Evolutionary conservation across 331 rosid genomes (phyloP), one percentile per base, ranked within the genome.

Genomic region (Spiraea crenata): DNA sequence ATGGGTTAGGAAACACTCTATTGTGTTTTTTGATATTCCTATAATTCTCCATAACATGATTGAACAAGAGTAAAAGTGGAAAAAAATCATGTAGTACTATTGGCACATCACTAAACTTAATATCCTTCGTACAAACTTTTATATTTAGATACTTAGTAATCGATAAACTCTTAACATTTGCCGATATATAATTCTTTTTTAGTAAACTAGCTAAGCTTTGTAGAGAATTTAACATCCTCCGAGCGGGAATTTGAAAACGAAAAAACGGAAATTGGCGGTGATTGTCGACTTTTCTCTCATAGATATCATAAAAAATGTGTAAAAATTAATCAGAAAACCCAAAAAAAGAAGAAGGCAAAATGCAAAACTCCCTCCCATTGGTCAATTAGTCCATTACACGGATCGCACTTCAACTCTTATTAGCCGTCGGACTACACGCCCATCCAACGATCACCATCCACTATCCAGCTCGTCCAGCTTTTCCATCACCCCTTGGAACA

Each of bases 401-500:
- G 90, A 86, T 83, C 40, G 66, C 37, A 0, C 54, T 0, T 1
- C 4, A 15, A 66, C 0, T 9, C 3, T 39, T 1, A 4, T 13
- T 8, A 64, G 2, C 75, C 83, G 74, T 83, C 6, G 83, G 83
- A 83, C 76, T 37, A 42, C 1, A 3, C 0, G 0, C 0, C 7
- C 57, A 84, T 83, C 88, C 48, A 73, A 83, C 83, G 88, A 57
- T 9, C 17, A 17, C 9, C 0, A 0, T 6, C 3, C 7, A 1
- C 39, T 45, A 16, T 37, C 49, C 8, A 15, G 2, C 25, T 6
- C 7, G 31, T 19, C 9, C 35, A 42, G 35, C 69, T 25, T 38
- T 35, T 12, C 64, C 3, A 37, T 9, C 45, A 37, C 39, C 7
- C 12, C 54, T 46, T 5, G 48, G 19, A 45, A 31, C 65, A 25